Evolutionary conservation across 1,284 basidiomycete genomes (phyloP), one percentile per base, ranked within the genome.

Genomic region (Nidula niveotomentosa): DNA sequence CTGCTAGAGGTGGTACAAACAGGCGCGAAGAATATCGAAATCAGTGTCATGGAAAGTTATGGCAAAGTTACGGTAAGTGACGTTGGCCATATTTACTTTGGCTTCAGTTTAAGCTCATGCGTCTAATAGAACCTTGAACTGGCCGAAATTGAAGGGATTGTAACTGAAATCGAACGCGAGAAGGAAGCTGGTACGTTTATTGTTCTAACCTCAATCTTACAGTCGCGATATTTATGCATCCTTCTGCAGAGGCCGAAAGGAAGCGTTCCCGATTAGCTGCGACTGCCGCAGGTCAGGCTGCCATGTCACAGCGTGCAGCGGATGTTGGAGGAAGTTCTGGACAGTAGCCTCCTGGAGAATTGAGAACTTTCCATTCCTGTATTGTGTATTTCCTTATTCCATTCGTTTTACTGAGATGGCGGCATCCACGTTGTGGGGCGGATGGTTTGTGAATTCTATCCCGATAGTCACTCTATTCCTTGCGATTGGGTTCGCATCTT

Each of bases 11-110:
- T 99, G 33, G 97, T 99, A 1, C 97, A 99, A 76, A 98, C 97
- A 1, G 97, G 97, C 23, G 97, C 97, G 3, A 99, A 99, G 82
- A 99, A 98, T 72, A 98, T 98, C 61, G 95, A 98, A 70, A 93
- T 98, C 62, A 95, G 91, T 61, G 91, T 98, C 49, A 96, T 98
- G 93, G 94, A 96, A 71, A 85, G 88, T 56, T 96, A 93, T 69
- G 92, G 92, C 56, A 91, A 94, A 71, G 85, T 96, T 53, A 91
- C 92, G 52, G 94, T 96, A 64, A 65, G 90, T 77, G 10, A 51
- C 57, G 41, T 48, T 6, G 39, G 10, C 46, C 49, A 6, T 37
- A 6, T 33, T 45, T 48, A 46, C 2, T 33, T 23, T 23, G 37
- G 51, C 46, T 51, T 47, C n/a, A 34, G 33, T 13, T 45, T 37